phyloP scores from a whole-genome alignment of 495 filamentous ascomycete species.

The Pyronema omphalodes region DNA sequence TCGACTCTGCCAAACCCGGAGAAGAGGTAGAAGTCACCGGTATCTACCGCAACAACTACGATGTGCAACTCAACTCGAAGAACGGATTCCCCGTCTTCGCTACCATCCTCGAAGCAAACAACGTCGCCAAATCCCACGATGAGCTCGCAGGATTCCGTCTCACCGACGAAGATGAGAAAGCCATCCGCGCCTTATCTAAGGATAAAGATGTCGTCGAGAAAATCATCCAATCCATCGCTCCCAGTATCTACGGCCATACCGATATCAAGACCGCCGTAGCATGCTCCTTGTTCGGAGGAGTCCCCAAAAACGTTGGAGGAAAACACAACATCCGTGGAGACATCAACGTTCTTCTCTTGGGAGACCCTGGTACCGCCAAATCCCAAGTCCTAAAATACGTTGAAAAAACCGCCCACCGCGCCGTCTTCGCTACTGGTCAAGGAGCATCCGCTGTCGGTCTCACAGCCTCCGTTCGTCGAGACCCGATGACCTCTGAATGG shows the following conservation, averaged over 20 bases:
- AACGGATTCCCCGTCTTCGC: slow-evolving; percentile 99
- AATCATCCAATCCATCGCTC: slow-evolving; percentile 83
- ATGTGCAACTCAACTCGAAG: slow-evolving; percentile 92
- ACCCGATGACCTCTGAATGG: slow-evolving; percentile 94
- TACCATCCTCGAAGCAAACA: slow-evolving; percentile 92
- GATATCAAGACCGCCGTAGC: slow-evolving; percentile 97
- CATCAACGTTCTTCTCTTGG: slow-evolving; percentile 92
- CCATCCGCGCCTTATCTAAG: slow-evolving; percentile 68
- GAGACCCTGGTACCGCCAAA: slow-evolving; percentile 91
- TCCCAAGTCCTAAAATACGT: slow-evolving; percentile 88
- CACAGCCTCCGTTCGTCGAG: slow-evolving; percentile 86
- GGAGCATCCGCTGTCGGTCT: slow-evolving; percentile 96
- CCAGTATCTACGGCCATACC: slow-evolving; percentile 89
- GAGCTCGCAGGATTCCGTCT: slow-evolving; percentile 93
- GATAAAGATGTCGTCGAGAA: slow-evolving; percentile 91
- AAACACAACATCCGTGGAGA: slow-evolving; percentile 85
- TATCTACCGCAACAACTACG: slow-evolving; percentile 96
- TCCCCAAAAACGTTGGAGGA: slow-evolving; percentile 74
- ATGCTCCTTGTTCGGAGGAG: slow-evolving; percentile 85
- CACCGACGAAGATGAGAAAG: slow-evolving; percentile 85
- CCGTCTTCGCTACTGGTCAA: slow-evolving; percentile 94
- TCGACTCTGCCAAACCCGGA: slow-evolving; percentile 90
- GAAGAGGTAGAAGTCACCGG: slow-evolving; percentile 96
- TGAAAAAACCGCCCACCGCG: slow-evolving; percentile 91
- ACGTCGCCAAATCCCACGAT: slow-evolving; percentile 91